phyloP scores from a whole-genome alignment of 2,329 filamentous ascomycete species.

The Penicillium expansum region DNA sequence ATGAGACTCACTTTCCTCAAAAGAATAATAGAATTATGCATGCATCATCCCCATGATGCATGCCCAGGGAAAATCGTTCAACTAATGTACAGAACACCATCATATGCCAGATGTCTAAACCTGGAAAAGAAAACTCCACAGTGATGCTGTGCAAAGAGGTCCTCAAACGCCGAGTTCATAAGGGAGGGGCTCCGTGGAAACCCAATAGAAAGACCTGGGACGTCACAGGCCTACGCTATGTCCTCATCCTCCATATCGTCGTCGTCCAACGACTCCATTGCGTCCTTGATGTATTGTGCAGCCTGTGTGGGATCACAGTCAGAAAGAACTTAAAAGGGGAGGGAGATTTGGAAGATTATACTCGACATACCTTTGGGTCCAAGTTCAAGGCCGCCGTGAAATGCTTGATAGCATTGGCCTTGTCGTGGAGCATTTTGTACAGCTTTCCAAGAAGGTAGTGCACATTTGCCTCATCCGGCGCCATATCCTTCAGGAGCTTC shows the following conservation, averaged over 20 bases:
- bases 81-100: slow-evolving; percentile 41
- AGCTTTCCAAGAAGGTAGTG: slow-evolving; percentile 81
- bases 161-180: slow-evolving; percentile 21
- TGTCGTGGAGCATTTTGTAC: slow-evolving; percentile 59
- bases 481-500: slow-evolving; percentile 82
- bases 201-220: slow-evolving; percentile 15
- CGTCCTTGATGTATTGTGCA: slow-evolving; percentile 90
- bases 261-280: slow-evolving; percentile 83
- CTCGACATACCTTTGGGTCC: slow-evolving; percentile 80
- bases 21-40: slow-evolving; percentile 18
- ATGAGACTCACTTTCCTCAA: not conserved
- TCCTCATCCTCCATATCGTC: slow-evolving; percentile 61
- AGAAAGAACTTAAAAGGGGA: slow-evolving; percentile 2
- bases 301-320: slow-evolving; percentile 55
- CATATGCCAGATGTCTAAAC: slow-evolving; percentile 27
- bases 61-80: slow-evolving; percentile 16
- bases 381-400: slow-evolving; percentile 93
- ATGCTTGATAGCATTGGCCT: slow-evolving; percentile 78
- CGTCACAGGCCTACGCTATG: slow-evolving; percentile 40
- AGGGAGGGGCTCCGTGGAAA: slow-evolving; percentile 13
- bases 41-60: slow-evolving; percentile 12
- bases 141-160: slow-evolving; percentile 24
- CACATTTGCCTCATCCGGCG: slow-evolving; percentile 91
- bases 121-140: slow-evolving; percentile 24
- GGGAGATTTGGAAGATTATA: not conserved